Base-by-base conservation (phyloP, 768 basidiomycete species). In the Tulasnella sp. region DNA sequence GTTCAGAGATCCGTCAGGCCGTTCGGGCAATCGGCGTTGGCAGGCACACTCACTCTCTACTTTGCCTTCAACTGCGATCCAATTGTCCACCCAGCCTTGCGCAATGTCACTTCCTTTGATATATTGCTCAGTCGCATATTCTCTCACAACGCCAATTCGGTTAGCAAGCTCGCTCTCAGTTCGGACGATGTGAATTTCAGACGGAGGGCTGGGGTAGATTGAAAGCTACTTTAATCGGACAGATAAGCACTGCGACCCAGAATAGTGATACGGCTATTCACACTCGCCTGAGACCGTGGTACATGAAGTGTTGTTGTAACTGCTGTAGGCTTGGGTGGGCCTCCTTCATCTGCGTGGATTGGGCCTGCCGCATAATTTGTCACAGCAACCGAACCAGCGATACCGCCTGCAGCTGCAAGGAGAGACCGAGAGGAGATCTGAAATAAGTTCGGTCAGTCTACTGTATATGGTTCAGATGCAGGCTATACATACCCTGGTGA, bases 51-150 rank as follows among this genome's bases (percentile, higher is more conserved):
- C 70, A 94, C 94, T 73, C 73, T 96, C 94, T 30, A 94, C 83
- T 7, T 80, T 78, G 64, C 86, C 80, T 70, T 97, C 95, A 30
- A 92, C 76, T 11, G 79, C 80, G 66, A 98, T 88, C 92, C 92
- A 56, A 63, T 77, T 78, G 30, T 83, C 80, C 17, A 95, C 80
- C 45, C 82, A 80, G 1, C 76, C 78, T 64, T 92, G 87, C 23
- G 92, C 82, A 50, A 80, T 77, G 1, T 76, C 74, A 58, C 82
- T 79, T n/a, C 80, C 80, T 27, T 82, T 77, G 3, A 69, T 64
- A 66, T 85, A 80, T 13, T 78, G 76, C 0, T 74, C 71, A n/a
- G 79, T 80, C 2, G 80, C 76, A 27, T 80, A 73, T 62, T 79
- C 76, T 60, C 95, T 78, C 3, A 77, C 82, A 19, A 76, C 74